A percentile compares a stretch with the other conserved stretches of the same genome.
Conservation (phyloP, 345 rosid species). For the Brassica napus region Da-Ae NC_063443.1:12627001-12627500, state of each 20-base stretch:
- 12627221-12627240: constrained; percentile 97
- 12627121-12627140: constrained; percentile 1
- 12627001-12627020: background rate
- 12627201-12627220: constrained; percentile 87
- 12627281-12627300: constrained; percentile 91
- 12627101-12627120: constrained; percentile 18
- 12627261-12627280: constrained; percentile 83
- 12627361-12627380: background rate
- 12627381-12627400: background rate
- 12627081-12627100: constrained; percentile 97
- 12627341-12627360: background rate
- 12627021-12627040: constrained; percentile 75
- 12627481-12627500: constrained; percentile 78
- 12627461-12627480: constrained; percentile 78
- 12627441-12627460: constrained; percentile 64
- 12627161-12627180: background rate
- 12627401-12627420: constrained; percentile 67
- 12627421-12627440: constrained; percentile 65
- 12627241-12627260: constrained; percentile 90
- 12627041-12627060: constrained; percentile 95
- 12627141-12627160: background rate
- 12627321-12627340: constrained; percentile 26
- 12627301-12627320: constrained; percentile 98
- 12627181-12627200: constrained; percentile 39
- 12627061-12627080: constrained; percentile 99